A percentile compares a stretch with the other conserved stretches of the same genome.
phyloP scores from a whole-genome alignment of 345 rosid genomes.

The Carallia brachiata region DNA sequence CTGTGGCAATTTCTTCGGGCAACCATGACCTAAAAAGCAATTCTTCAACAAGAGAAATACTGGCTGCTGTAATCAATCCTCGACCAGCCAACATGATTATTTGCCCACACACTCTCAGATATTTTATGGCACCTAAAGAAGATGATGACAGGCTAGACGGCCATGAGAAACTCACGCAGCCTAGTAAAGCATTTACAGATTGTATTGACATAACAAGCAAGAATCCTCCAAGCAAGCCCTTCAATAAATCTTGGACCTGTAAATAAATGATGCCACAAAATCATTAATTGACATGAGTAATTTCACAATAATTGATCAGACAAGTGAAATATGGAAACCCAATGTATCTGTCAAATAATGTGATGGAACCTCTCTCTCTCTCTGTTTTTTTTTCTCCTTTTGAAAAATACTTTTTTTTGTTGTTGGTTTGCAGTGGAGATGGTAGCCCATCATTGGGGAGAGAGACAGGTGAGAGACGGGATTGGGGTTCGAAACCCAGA shows the following conservation, averaged over 20 bases:
- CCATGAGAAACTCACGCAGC: slow-evolving; percentile 58
- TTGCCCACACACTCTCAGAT: slow-evolving; percentile 44
- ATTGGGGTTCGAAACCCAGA: too few species aligned
- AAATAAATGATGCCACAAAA: slow-evolving; percentile 16
- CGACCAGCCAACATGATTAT: slow-evolving; percentile 43
- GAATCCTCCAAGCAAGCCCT: slow-evolving; percentile 67
- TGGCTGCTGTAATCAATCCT: slow-evolving; percentile 62
- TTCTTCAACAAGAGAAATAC: slow-evolving; percentile 77
- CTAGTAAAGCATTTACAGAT: slow-evolving; percentile 52
- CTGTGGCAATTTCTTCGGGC: slow-evolving; percentile 72
- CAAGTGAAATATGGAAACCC: too few species aligned
- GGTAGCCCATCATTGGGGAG: too few species aligned
- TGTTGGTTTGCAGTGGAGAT: too few species aligned
- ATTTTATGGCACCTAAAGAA: slow-evolving; percentile 41
- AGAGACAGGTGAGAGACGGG: too few species aligned
- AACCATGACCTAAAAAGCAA: slow-evolving; percentile 85
- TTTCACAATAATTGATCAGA: background rate
- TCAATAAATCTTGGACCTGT: slow-evolving; percentile 56
- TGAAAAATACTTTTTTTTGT: too few species aligned
- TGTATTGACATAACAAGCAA: slow-evolving; percentile 60
- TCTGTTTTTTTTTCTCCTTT: too few species aligned
- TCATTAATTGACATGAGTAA: background rate
- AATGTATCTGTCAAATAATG: too few species aligned
- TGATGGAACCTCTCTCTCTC: too few species aligned
- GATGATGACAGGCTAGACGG: slow-evolving; percentile 54